phyloP scores from a whole-genome alignment of 2,329 filamentous ascomycete genomes.

The Hymenoscyphus albidus region DNA sequence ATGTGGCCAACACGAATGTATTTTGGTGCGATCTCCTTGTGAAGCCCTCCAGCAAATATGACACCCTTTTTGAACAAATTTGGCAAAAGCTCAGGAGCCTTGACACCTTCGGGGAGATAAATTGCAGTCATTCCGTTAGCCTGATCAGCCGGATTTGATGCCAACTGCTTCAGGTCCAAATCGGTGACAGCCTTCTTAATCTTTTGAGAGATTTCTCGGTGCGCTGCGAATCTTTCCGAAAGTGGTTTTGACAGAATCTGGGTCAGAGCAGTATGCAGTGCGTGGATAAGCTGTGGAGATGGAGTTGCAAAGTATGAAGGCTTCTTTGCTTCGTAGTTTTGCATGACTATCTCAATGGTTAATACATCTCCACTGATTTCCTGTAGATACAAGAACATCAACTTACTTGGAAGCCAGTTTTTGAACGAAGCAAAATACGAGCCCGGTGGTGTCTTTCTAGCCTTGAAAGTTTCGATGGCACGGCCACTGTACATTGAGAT shows the following conservation, averaged over 20 bases:
- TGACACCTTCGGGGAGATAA: constrained; percentile 81
- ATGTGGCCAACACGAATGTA: constrained; percentile 98
- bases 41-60: constrained; percentile 89
- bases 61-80: constrained; percentile 82
- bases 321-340: constrained; percentile 98
- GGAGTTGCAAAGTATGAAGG: constrained; percentile 97
- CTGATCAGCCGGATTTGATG: constrained; percentile 81
- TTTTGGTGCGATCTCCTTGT: constrained; percentile 90
- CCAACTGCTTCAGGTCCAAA: constrained; percentile 83
- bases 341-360: constrained; percentile 64
- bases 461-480: constrained; percentile 76
- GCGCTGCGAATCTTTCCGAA: constrained; percentile 75
- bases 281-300: constrained; percentile 88
- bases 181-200: constrained; percentile 80
- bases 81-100: constrained; percentile 78
- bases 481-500: constrained; percentile 91
- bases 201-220: constrained; percentile 74
- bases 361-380: neutral
- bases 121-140: constrained; percentile 98
- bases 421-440: constrained; percentile 96
- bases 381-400: constrained; percentile 1
- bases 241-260: constrained; percentile 82
- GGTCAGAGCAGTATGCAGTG: constrained; percentile 81
- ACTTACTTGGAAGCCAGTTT: constrained; percentile 89
- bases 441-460: constrained; percentile 73